These are phyloP conservation scores for Trichoderma atrobrunneum DNA, from an alignment of 2,329 filamentous ascomycete genomes.

Conservation along the genomic window DNA sequence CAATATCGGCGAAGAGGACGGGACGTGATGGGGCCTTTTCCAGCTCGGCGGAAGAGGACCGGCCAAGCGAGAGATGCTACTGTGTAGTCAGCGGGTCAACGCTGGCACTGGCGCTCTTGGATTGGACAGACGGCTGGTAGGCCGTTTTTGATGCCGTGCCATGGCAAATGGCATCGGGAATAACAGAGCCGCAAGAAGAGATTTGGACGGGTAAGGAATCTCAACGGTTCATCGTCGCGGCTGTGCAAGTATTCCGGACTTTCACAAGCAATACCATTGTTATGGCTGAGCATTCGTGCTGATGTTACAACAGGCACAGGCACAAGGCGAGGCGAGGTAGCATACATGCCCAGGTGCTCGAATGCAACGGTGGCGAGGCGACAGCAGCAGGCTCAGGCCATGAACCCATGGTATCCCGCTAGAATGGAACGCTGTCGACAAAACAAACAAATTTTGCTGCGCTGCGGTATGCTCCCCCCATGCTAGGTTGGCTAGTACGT, in stretches of 20 bases:
- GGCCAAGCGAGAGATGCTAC: conserved; percentile 8
- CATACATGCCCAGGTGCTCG: not conserved
- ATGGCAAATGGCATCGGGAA: not conserved
- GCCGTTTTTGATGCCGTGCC: not conserved
- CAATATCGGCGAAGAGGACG: not conserved
- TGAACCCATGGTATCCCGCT: not conserved
- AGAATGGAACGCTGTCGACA: not conserved
- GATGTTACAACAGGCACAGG: not conserved
- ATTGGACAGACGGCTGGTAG: not conserved
- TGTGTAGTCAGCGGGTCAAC: not conserved
- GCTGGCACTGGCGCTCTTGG: not conserved
- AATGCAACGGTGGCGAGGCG: not conserved
- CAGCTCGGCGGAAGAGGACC: not conserved
- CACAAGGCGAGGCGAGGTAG: not conserved
- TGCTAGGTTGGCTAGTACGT: not conserved
- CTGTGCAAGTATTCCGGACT: not conserved
- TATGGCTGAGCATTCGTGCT: not conserved
- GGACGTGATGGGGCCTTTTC: not conserved
- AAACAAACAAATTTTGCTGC: not conserved
- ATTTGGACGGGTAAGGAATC: not conserved
- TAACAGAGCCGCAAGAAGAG: not conserved
- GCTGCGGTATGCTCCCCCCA: not conserved
- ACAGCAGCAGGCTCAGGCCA: not conserved
- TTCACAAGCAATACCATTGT: not conserved
- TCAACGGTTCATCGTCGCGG: no score